Evolutionary conservation across 805 yeast genomes (phyloP).

Genomic region (Ogataea populi-albae): DNA sequence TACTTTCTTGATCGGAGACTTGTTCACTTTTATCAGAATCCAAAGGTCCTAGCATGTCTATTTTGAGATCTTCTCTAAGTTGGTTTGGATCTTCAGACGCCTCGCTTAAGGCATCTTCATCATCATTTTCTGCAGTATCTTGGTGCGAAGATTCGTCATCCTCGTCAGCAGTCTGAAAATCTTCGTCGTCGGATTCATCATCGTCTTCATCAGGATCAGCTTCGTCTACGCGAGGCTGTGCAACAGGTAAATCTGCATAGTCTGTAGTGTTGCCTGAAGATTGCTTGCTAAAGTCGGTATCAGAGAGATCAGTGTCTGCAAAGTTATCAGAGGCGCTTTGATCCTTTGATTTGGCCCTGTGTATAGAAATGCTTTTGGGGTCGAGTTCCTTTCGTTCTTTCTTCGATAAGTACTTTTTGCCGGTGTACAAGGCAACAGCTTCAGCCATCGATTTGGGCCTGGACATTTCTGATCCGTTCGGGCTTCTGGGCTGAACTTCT

Average conservation of each 20-base stretch:
- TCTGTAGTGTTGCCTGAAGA: constrained; percentile 6
- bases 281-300: constrained; percentile 9
- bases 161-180: constrained; percentile 32
- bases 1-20: constrained; percentile 22
- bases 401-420: constrained; percentile 50
- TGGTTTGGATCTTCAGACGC: constrained; percentile 19
- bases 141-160: constrained; percentile 11
- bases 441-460: constrained; percentile 52
- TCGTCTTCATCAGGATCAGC: constrained; percentile 8
- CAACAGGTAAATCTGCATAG: too few species aligned
- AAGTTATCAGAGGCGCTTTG: background rate
- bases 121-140: constrained; percentile 11
- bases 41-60: constrained; percentile 28
- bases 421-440: constrained; percentile 57
- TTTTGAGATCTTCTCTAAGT: constrained; percentile 27
- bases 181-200: constrained; percentile 29
- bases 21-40: constrained; percentile 32
- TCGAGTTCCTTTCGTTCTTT: constrained; percentile 36
- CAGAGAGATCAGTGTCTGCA: constrained; percentile 10
- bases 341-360: background rate
- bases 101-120: constrained; percentile 9
- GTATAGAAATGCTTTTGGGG: constrained; percentile 14
- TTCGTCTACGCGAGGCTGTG: too few species aligned
- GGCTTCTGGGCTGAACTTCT: constrained; percentile 3
- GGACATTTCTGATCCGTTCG: constrained; percentile 17